phyloP scores from a whole-genome alignment of 1,139 yeast species.

The Protomyces inouyei region DNA sequence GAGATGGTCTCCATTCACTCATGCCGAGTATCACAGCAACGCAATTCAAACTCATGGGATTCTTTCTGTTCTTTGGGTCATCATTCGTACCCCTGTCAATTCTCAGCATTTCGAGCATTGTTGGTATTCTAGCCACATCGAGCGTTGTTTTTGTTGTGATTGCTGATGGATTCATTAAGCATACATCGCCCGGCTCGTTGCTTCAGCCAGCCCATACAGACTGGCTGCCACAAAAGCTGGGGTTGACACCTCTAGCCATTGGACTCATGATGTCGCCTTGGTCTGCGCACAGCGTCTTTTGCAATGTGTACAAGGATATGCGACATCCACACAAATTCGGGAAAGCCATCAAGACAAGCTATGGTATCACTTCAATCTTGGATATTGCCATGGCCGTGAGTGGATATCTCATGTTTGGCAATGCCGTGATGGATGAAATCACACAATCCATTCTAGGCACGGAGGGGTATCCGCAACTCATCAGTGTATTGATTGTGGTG shows the following conservation, averaged over 20 bases:
- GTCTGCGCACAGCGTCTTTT: constrained; percentile 88
- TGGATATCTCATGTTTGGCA: constrained; percentile 87
- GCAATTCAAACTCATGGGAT: constrained; percentile 54
- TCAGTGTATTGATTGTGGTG: constrained; percentile 59
- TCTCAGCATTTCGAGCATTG: constrained; percentile 63
- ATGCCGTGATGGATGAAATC: constrained; percentile 67
- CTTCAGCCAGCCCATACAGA: constrained; percentile 50
- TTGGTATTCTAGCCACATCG: constrained; percentile 70
- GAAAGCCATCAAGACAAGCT: constrained; percentile 52
- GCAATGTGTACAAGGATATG: constrained; percentile 76
- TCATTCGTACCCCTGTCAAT: constrained; percentile 66
- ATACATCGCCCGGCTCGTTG: constrained; percentile 62
- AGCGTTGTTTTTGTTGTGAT: constrained; percentile 56
- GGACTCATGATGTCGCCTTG: constrained; percentile 82
- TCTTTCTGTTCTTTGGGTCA: constrained; percentile 58
- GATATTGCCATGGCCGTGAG: constrained; percentile 72
- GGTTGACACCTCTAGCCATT: constrained; percentile 54
- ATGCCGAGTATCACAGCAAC: constrained; percentile 50
- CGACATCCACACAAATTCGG: constrained; percentile 60
- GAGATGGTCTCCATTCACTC: constrained; percentile 73
- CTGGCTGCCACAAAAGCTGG: constrained; percentile 49
- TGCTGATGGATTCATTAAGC: constrained; percentile 57
- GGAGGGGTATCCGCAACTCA: constrained; percentile 65
- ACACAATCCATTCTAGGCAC: constrained; percentile 70
- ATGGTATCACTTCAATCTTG: constrained; percentile 61